phyloP scores from a whole-genome alignment of 805 yeast genomes.

The Helenozyma rhizophorensis region DNA sequence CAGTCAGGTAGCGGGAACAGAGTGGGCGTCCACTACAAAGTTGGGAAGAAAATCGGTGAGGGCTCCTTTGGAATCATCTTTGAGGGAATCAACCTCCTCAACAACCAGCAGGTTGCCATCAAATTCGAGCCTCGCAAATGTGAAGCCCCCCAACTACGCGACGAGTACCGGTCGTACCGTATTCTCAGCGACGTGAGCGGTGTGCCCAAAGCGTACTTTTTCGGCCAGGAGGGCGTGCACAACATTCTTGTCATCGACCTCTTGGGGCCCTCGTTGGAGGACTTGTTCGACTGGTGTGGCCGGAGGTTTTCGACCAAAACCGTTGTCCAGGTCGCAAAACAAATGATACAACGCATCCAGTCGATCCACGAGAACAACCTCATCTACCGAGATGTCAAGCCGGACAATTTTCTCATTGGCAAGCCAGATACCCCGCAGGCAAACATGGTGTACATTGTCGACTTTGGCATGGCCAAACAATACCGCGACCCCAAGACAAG shows the following conservation, averaged over 20 bases:
- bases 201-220: slow-evolving; percentile 94
- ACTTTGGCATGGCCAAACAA: slow-evolving; percentile 98
- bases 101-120: slow-evolving; percentile 91
- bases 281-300: slow-evolving; percentile 97
- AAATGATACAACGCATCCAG: slow-evolving; percentile 86
- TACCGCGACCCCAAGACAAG: slow-evolving; percentile 95
- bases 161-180: slow-evolving; percentile 94
- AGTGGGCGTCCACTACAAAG: slow-evolving; percentile 93
- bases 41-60: slow-evolving; percentile 97
- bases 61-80: slow-evolving; percentile 97
- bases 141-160: slow-evolving; percentile 96
- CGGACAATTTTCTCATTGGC: slow-evolving; percentile 94
- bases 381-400: slow-evolving; percentile 95
- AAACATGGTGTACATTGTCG: slow-evolving; percentile 83
- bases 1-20: slow-evolving; percentile 49
- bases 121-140: slow-evolving; percentile 95
- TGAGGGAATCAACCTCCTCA: slow-evolving; percentile 90
- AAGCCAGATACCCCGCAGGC: slow-evolving; percentile 81
- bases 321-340: slow-evolving; percentile 89
- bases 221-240: slow-evolving; percentile 97
- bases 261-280: slow-evolving; percentile 93
- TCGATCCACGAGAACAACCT: slow-evolving; percentile 84
- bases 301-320: slow-evolving; percentile 84
- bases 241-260: slow-evolving; percentile 91
- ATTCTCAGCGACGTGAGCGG: slow-evolving; percentile 78